A percentile compares a stretch with the other conserved stretches of the same genome.
Evolutionary conservation across 345 rosid species (phyloP).

Genomic region (Eucalyptus brandiana): DNA sequence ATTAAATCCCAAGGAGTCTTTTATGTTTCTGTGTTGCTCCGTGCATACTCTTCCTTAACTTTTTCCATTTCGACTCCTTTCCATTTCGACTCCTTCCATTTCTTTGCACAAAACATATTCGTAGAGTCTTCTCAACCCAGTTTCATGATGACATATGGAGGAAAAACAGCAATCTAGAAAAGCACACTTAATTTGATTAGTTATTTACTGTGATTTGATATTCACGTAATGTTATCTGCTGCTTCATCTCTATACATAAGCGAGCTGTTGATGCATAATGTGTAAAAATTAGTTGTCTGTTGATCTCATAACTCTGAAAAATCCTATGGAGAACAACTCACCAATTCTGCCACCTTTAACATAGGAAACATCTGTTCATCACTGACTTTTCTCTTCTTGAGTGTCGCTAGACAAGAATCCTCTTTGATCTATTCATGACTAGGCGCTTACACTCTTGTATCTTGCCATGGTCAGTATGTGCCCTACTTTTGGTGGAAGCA

Average conservation of each 20-base stretch:
- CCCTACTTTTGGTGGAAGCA: slow-evolving; percentile 89
- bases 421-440: neutral
- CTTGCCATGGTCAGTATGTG: slow-evolving; percentile 32
- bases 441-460: neutral
- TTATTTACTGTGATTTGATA: neutral
- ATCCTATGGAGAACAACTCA: neutral
- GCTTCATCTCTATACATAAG: neutral
- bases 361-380: neutral
- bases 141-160: neutral
- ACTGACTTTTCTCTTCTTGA: neutral
- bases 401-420: neutral
- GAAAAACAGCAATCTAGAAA: neutral
- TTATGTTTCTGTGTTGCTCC: neutral
- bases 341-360: neutral
- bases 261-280: neutral
- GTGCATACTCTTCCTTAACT: neutral
- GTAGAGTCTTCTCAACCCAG: neutral
- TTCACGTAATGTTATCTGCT: neutral
- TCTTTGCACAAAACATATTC: neutral
- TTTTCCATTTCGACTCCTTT: neutral
- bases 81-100: neutral
- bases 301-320: neutral
- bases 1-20: neutral
- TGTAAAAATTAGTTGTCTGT: neutral
- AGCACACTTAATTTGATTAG: neutral